Base-by-base conservation (phyloP, 2,329 filamentous ascomycete genomes). In the Fusarium virguliforme region DNA sequence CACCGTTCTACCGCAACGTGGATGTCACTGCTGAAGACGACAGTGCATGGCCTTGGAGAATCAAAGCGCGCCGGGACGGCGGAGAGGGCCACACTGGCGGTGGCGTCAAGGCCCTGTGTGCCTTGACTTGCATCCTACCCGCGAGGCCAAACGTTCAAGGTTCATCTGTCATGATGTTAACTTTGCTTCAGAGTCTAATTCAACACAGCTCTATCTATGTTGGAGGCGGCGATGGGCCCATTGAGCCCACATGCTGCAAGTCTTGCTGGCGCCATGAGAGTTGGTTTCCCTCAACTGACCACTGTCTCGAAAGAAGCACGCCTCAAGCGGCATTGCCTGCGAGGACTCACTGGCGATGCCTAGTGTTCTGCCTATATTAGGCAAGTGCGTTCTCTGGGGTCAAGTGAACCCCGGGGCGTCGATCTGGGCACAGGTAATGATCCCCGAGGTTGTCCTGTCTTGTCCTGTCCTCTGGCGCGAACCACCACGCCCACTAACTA, bases 41-140 rank as follows among this genome's bases (percentile, higher is more conserved):
- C 32, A 32, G n/a, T 26, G 26, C 54, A 62, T 57, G 37, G 18
- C 40, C 28, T 22, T n/a, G 24, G 37, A 59, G 30, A 35, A 41
- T 54, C 54, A 61, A 46, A 50, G n/a, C n/a, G 26, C 35, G 57
- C 48, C 24, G 71, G 46, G 51, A 53, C 56, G 64, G 54, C 57
- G 59, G 67, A 55, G 48, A 63, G 64, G 68, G 68, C 53, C 60
- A 59, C 51, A 37, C 7, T 58, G 63, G 56, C 18, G 38, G 68
- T 72, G 65, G 68, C 64, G 68, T 66, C 30, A 43, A 65, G 26
- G 37, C 46, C 22, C 34, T 38, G 60, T 22, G 46, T 71, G 46
- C 68, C 68, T 55, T 68, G 55, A 55, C 37, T 64, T 34, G 51
- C 32, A 53, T 38, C 34, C 28, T 28, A 24, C 41, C 18, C 28